phyloP scores from a whole-genome alignment of 2,329 filamentous ascomycete species.

The Fusarium tanahbumbuense region DNA sequence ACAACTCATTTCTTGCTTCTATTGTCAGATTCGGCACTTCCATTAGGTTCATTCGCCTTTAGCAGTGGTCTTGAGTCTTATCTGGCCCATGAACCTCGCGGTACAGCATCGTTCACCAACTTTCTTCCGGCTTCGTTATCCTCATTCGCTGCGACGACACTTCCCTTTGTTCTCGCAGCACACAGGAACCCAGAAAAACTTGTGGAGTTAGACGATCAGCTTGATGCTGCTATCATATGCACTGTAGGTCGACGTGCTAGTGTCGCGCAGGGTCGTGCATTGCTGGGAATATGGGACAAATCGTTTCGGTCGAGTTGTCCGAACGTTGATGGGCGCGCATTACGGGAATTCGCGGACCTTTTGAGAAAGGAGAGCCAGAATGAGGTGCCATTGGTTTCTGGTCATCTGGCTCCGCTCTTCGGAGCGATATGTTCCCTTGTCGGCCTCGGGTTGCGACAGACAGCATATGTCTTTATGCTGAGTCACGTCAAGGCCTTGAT shows the following conservation, averaged over 20 bases:
- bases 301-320: conserved; percentile 64
- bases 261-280: conserved; percentile 78
- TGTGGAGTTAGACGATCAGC: conserved; percentile 74
- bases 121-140: conserved; percentile 79
- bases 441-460: conserved; percentile 69
- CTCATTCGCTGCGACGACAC: conserved; percentile 76
- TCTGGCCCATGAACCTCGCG: conserved; percentile 71
- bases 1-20: conserved; percentile 76
- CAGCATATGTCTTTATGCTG: conserved; percentile 80
- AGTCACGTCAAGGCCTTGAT: conserved; percentile 81
- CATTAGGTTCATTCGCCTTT: conserved; percentile 88
- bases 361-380: conserved; percentile 48
- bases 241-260: conserved; percentile 82
- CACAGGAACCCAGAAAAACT: conserved; percentile 67
- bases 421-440: conserved; percentile 74
- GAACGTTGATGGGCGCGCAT: conserved; percentile 42
- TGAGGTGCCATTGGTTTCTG: conserved; percentile 61
- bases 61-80: conserved; percentile 86
- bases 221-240: conserved; percentile 81
- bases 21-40: conserved; percentile 83
- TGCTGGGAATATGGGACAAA: conserved; percentile 81
- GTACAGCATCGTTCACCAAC: conserved; percentile 62
- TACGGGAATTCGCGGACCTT: conserved; percentile 53
- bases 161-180: conserved; percentile 79
- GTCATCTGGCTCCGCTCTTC: conserved; percentile 77